Evolutionary conservation across 2,329 filamentous ascomycete species (phyloP), one percentile per base, ranked within the genome.

Genomic region (Phaeosphaeriaceae sp.): DNA sequence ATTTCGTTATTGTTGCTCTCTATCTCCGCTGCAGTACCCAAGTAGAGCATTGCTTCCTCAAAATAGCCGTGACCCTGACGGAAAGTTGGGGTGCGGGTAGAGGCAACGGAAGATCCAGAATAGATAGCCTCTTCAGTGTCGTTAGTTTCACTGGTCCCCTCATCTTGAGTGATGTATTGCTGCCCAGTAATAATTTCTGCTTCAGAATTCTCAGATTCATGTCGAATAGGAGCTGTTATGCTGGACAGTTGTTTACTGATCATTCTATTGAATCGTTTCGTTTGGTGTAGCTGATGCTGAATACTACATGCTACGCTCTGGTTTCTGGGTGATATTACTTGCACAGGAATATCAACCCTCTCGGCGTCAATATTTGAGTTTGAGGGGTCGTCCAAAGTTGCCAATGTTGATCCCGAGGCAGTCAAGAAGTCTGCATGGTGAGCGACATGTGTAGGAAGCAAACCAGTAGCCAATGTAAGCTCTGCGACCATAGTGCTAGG

Each of bases 171-270:
- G 15, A n/a, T 6, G n/a, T 21, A 36, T 3, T 17, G n/a, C 9
- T 44, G 20, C 12, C 28, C 16, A 12, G 18, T 23, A n/a, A 16
- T 5, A 12, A 18, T 21, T 32, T 55, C 54, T 20, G 36, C 47
- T 33, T 46, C 37, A 12, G 34, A 26, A 21, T n/a, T 43, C 3
- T 43, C 37, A 6, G 48, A 46, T 3, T 35, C 26, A 15, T 26
- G 20, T 16, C 48, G 40, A 9, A 40, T n/a, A 32, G 50, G 55
- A 17, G 52, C 56, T 18, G 45, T 55, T 4, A 58, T 43, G 9
- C 36, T 46, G n/a, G 52, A 50, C 16, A 60, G 35, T 28, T 58
- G 56, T 36, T 50, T 18, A 12, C 32, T 16, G 21, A 46, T 40
- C 6, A 37, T 11, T 6, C n/a, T 30, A 3, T 48, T 44, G 6